Base-by-base conservation (phyloP, 1,139 yeast species). In the Wickerhamiella pararugosa region DNA sequence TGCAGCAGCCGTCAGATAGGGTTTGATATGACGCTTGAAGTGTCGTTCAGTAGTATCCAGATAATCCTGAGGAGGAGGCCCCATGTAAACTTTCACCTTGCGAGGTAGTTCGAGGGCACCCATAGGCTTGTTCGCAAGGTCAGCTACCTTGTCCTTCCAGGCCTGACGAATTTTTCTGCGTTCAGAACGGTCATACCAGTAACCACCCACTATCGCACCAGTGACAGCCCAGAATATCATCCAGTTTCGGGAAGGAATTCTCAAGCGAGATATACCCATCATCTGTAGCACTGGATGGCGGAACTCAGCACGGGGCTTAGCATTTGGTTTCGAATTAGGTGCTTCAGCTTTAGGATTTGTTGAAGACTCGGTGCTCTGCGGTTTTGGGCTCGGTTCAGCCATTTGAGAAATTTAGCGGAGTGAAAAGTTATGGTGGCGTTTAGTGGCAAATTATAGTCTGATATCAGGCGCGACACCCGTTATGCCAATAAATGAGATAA, bases 31-130 rank as follows among this genome's bases (percentile, higher is more conserved):
- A 47, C 79, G 75, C 51, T 84, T 72, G 68, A 90, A 86, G 45
- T 80, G 71, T 46, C 70, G 71, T 61, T 81, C 59, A 11, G 93
- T 76, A 47, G 76, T 78, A 38, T 80, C 94, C 41, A 92, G 64
- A 54, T 76, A 84, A 58, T 90, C 97, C 52, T 84, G 82, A 10
- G 99, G 98, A 9, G 97, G 96, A 10, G 98, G 98, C 0, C 95
- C 94, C 46, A 87, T 71, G 56, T 78, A 87, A 1, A 92, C 76
- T 1, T 84, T 76, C 43, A 92, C 66, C 53, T 78, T 82, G 42
- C 98, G 69, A 1, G 95, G 87, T 30, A 72, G 56, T 32, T 73
- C 69, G 40, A 76, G 56, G 1, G 70, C 67, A 33, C 63, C 62
- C 40, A 75, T 69, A 21, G 60, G 61, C 43, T 51, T 50, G 9